Conservation (phyloP, 805 yeast species). For the Candida vaughaniae region DNA sequence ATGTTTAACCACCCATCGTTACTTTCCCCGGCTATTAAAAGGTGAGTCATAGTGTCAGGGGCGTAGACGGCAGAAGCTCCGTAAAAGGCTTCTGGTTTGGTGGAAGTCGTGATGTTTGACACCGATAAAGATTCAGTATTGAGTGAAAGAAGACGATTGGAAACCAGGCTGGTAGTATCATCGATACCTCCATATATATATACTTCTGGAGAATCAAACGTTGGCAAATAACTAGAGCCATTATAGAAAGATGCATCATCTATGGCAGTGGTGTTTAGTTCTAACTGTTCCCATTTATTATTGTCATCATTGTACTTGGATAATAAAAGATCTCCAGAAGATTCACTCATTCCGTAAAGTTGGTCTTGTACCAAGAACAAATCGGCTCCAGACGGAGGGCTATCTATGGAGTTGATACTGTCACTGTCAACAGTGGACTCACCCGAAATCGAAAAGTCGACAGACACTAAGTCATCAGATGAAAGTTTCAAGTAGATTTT, state of each 20-base stretch:
- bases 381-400: constrained; percentile 34
- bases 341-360: constrained; percentile 26
- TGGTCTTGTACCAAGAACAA: constrained; percentile 26
- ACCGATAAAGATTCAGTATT: constrained; percentile 33
- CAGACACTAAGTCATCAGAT: constrained; percentile 34
- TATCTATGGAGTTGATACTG: constrained; percentile 17
- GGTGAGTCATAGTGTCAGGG: constrained; percentile 44
- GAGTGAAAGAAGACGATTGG: constrained; percentile 45
- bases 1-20: constrained; percentile 65
- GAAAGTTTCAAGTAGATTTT: constrained; percentile 33
- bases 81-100: constrained; percentile 56
- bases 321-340: constrained; percentile 4
- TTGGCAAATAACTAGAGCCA: constrained; percentile 43
- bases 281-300: constrained; percentile 8
- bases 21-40: constrained; percentile 68
- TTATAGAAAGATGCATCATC: constrained; percentile 30
- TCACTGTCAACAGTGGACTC: constrained; percentile 16
- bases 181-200: constrained; percentile 56
- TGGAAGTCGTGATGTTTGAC: constrained; percentile 44
- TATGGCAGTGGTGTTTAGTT: constrained; percentile 21
- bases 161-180: constrained; percentile 17
- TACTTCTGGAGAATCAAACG: constrained; percentile 34
- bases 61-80: constrained; percentile 49
- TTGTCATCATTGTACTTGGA: constrained; percentile 4
- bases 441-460: constrained; percentile 38